Evolutionary conservation across 305 asterid genomes (phyloP), one percentile per base, ranked within the genome.

Genomic region (Petunia hybrid): DNA sequence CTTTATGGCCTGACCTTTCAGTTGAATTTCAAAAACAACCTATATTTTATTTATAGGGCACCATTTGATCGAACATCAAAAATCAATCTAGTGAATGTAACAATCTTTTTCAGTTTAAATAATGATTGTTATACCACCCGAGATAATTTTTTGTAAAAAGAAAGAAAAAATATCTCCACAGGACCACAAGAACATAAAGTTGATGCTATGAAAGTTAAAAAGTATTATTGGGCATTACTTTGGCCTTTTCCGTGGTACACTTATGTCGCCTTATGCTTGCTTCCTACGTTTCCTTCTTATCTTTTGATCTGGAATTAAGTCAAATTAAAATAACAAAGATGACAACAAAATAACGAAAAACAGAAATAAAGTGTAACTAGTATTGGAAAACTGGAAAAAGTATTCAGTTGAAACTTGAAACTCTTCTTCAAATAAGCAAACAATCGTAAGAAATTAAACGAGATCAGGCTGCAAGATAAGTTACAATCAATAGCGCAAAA

Each of bases 201-300:
- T 12, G 55, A 36, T 31, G 3, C 53, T 46, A 22, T 22, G 61
- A 39, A 46, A 63, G 38, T 43, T 41, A 13, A 40, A 45, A 69
- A 64, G 5, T 59, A 14, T 57, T 53, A n/a, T 22, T 22, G 31
- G 31, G 6, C 1, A n/a, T 14, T 1, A 5, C 7, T 71, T 71
- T 12, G 77, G 62, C 62, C 46, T 57, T 38, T 36, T 71, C 42
- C 14, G 1, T 46, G 13, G 8, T 22, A 36, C 48, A 51, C 55
- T 73, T 51, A 73, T 13, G 51, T 74, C 3, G 8, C 79, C 46
- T 74, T 51, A 7, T 35, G 60, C 64, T 53, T 74, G 64, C n/a
- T 38, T 53, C 64, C 14, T 36, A 74, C 78, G 78, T 53, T 14
- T 74, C 78, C 64, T 9, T 71, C 36, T 14, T 35, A 8, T 12